phyloP scores from a whole-genome alignment of 169 alveolate genomes.

The Plasmodium coatneyi region DNA sequence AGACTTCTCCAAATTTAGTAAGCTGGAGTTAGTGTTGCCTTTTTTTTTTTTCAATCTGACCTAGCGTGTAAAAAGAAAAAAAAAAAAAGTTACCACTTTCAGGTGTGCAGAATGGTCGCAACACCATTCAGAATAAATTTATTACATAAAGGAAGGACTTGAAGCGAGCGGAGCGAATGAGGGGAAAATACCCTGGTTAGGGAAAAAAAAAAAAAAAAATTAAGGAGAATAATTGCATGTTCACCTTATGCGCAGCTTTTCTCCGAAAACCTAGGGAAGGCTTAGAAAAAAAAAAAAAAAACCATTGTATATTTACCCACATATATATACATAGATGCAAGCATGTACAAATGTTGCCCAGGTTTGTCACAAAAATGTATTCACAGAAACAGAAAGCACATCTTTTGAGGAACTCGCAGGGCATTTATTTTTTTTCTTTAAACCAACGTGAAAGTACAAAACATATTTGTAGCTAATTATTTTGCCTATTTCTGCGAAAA shows the following conservation, averaged over 20 bases:
- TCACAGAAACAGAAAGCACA: neutral
- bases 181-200: neutral
- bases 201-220: neutral
- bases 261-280: neutral
- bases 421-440: neutral
- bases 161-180: neutral
- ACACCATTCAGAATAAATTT: neutral
- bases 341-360: neutral
- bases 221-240: neutral
- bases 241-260: neutral
- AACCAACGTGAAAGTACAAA: neutral
- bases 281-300: neutral
- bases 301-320: neutral
- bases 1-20: neutral
- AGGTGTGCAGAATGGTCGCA: neutral
- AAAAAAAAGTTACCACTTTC: neutral
- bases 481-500: neutral
- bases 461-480: neutral
- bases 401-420: neutral
- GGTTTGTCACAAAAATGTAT: neutral
- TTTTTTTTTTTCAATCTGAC: neutral
- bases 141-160: neutral
- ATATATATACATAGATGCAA: neutral
- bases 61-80: neutral
- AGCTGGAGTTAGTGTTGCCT: neutral